These are phyloP conservation scores for Elsinoe necatrix DNA, from an alignment of 2,329 filamentous ascomycete genomes.

Conservation along the genomic window DNA sequence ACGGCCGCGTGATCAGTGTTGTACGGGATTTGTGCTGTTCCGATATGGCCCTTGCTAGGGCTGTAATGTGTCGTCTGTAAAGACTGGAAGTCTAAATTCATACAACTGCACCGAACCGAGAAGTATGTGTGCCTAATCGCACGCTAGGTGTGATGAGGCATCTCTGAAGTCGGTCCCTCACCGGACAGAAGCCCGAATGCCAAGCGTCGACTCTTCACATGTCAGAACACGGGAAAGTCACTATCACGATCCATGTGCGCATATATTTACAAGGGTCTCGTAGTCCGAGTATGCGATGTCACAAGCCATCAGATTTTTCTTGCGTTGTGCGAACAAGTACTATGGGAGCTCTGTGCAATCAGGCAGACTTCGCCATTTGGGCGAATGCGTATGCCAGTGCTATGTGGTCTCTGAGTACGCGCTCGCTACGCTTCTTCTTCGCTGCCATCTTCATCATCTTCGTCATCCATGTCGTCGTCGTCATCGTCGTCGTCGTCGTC, in stretches of 20 bases:
- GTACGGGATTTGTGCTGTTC: not conserved
- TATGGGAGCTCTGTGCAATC: too few relatives aligned
- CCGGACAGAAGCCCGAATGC: constrained; percentile 1
- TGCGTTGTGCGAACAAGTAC: too few relatives aligned
- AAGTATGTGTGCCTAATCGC: constrained; percentile 9
- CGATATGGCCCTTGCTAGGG: not conserved
- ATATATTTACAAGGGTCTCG: not conserved
- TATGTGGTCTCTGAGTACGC: not conserved
- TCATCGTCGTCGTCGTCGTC: constrained; percentile 52
- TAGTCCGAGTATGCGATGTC: too few relatives aligned
- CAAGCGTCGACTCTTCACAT: constrained; percentile 4
- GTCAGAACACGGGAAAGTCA: not conserved
- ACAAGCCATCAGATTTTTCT: too few relatives aligned
- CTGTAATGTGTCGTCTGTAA: constrained; percentile 1
- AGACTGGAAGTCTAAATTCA: not conserved
- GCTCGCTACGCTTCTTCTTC: constrained; percentile 22
- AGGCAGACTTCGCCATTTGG: too few relatives aligned
- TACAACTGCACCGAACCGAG: constrained; percentile 5
- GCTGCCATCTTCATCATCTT: constrained; percentile 45
- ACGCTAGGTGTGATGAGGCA: constrained; percentile 10
- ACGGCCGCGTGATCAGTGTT: not conserved
- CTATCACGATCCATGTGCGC: not conserved
- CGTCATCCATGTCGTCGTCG: constrained; percentile 38
- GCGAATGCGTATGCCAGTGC: too few relatives aligned
- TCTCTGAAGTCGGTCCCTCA: constrained; percentile 5